These are phyloP conservation scores for Exophiala sideris DNA, from an alignment of 2,329 filamentous ascomycete species.

Conservation along the genomic window DNA sequence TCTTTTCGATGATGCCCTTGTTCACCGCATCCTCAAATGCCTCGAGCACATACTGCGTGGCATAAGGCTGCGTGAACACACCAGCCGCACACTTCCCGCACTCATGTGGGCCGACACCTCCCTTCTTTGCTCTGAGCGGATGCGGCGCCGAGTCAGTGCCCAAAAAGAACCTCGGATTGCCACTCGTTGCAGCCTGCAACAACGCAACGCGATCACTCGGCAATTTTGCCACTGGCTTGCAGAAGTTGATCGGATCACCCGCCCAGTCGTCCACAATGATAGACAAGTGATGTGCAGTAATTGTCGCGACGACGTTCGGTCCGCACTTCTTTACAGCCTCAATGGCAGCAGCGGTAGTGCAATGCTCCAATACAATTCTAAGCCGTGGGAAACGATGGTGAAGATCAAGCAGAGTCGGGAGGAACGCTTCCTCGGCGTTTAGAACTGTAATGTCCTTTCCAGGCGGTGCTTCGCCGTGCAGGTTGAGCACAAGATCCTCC, in stretches of 20 bases:
- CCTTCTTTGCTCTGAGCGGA: slow-evolving; percentile 54
- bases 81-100: slow-evolving; percentile 52
- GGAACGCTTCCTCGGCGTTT: slow-evolving; percentile 71
- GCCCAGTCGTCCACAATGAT: slow-evolving; percentile 75
- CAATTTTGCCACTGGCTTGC: slow-evolving; percentile 71
- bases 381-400: slow-evolving; percentile 72
- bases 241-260: slow-evolving; percentile 72
- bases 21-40: slow-evolving; percentile 56
- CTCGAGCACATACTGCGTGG: slow-evolving; percentile 57
- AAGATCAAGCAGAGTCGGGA: slow-evolving; percentile 72
- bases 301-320: slow-evolving; percentile 71
- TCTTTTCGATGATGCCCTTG: slow-evolving; percentile 51
- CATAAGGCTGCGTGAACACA: slow-evolving; percentile 61
- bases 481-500: slow-evolving; percentile 77
- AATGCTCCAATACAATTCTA: slow-evolving; percentile 65
- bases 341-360: slow-evolving; percentile 77
- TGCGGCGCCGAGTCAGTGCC: slow-evolving; percentile 71
- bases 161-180: slow-evolving; percentile 63
- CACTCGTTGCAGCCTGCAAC: slow-evolving; percentile 56
- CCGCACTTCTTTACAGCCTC: slow-evolving; percentile 74
- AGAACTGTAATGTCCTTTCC: slow-evolving; percentile 51
- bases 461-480: slow-evolving; percentile 81
- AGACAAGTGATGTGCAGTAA: slow-evolving; percentile 83
- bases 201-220: slow-evolving; percentile 70
- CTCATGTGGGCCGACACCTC: slow-evolving; percentile 29